Evolutionary conservation across 1,284 basidiomycete genomes (phyloP), one percentile per base, ranked within the genome.

Genomic region (Cryptococcus wingfieldii): DNA sequence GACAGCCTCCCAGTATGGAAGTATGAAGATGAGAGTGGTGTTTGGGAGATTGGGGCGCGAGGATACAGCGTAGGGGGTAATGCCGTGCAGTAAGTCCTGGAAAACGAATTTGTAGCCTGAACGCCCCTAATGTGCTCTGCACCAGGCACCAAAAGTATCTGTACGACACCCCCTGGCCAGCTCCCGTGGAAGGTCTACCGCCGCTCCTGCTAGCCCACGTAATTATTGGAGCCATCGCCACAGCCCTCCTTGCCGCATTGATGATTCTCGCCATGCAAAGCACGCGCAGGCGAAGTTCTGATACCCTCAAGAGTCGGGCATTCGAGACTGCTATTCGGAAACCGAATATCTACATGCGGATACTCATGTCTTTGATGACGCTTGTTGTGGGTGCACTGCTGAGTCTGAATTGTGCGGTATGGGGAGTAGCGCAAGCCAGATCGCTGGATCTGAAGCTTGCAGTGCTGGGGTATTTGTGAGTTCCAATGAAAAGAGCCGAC

Each of bases 401-500:
- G 50, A 43, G 51, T 47, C 45, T 54, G 44, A 54, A 61, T 51
- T 50, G 47, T 44, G 50, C 53, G 1, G 54, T 65, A 5, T 66
- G 66, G 64, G 57, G 56, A 4, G 39, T 50, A 18, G 58, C 53
- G 1, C 44, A 51, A 25, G 19, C 37, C 19, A 38, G 38, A 19
- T 49, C 55, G 27, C 27, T 52, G 1, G 47, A 59, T 23, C 25
- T 66, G 8, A 49, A 41, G 27, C 59, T 64, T 14, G 58, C 56
- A 31, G 47, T 62, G 8, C 51, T 66, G 18, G 66, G 66, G 2
- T 64, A 63, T 52, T 58, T 66, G 64, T 68, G 43, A 63, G 66
- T 61, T 25, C 16, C 6, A 23, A 4, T 28, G 13, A 12, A 46
- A 44, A 7, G 12, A 25, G 38, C 42, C 51, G 55, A 45, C 16